Base-by-base conservation (phyloP, 805 yeast species). In the Danielia oregonensis region DNA sequence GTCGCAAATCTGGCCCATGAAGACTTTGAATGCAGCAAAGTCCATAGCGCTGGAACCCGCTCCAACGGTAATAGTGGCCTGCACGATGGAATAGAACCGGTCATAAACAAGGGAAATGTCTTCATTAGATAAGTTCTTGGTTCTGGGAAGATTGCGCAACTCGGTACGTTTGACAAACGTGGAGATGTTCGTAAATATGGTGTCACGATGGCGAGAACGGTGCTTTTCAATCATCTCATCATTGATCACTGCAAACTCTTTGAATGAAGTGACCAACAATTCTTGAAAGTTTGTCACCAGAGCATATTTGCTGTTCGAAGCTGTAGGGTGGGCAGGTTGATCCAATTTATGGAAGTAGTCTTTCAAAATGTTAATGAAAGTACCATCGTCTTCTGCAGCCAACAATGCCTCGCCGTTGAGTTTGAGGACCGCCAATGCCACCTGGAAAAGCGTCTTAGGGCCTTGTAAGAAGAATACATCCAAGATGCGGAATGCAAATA, bases 381-480 rank as follows among this genome's bases (percentile, higher is more conserved):
- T 78, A 2, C 97, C 97, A 55, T 93, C 97, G 62, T 93, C 99
- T 44, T 78, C 85, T 8, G 89, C 80, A 37, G 74, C 69, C 30
- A 93, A 59, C 6, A 93, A 65, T 40, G 77, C 82, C 46, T 88
- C 96, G 1, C 96, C 96, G 49, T 89, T 91, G 17, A 91, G 70
- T 45, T 88, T 78, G 31, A 93, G 61, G n/a, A 93, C 76, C 0
- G 97, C 98, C 39, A 93, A 65, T 0, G 96, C 95, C 6, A 93
- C 89, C 60, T 93, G 97, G 55, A 93, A 94, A 16, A 93, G 64
- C 0, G 93, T 82, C 45, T 79, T 80, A 2, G 95, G 80, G 1
- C 99, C 99, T 57, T 88, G 88, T 37, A 86, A 69, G 57, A 93
- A 84, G 53, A 93, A 82, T 15, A 88, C 82, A 58, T 93, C 99